Percentiles rank a stretch among this genome's conserved stretches.
These are phyloP conservation scores for Leucaena leucocephala DNA, from an alignment of 306 rosid genomes.

Conservation along the genomic window DNA sequence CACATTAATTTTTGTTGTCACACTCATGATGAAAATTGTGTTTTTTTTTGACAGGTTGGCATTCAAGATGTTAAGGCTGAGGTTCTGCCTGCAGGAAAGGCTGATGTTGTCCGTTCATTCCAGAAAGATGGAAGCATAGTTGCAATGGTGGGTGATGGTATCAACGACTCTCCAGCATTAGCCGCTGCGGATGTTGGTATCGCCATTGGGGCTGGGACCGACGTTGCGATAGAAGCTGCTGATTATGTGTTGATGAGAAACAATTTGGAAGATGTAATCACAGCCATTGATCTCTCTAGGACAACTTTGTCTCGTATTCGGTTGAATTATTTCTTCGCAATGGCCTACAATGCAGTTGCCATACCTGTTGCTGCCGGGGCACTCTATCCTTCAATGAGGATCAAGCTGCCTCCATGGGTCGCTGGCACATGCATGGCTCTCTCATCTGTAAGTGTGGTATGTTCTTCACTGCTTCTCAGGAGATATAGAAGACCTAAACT, in stretches of 20 bases:
- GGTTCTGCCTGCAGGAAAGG: constrained; percentile 97
- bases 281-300: constrained; percentile 85
- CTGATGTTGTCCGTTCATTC: constrained; percentile 69
- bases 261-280: constrained; percentile 86
- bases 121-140: constrained; percentile 74
- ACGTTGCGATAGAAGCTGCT: constrained; percentile 91
- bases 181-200: constrained; percentile 89
- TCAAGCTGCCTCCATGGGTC: constrained; percentile 84
- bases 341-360: constrained; percentile 87
- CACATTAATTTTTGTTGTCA: constrained; percentile 3
- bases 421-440: constrained; percentile 96
- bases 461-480: constrained; percentile 78
- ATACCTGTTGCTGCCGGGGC: constrained; percentile 87
- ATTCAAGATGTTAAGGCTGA: constrained; percentile 82
- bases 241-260: constrained; percentile 87
- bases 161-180: constrained; percentile 89
- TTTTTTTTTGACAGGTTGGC: constrained; percentile 63
- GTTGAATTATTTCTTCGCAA: constrained; percentile 76
- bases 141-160: constrained; percentile 96
- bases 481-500: constrained; percentile 83
- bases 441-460: constrained; percentile 84
- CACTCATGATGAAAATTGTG: background rate
- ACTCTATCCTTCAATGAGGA: constrained; percentile 64
- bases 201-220: constrained; percentile 95
- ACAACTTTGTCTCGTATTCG: constrained; percentile 77